These are phyloP conservation scores for Piloderma croceum DNA, from an alignment of 768 basidiomycete species.

Conservation along the genomic window DNA sequence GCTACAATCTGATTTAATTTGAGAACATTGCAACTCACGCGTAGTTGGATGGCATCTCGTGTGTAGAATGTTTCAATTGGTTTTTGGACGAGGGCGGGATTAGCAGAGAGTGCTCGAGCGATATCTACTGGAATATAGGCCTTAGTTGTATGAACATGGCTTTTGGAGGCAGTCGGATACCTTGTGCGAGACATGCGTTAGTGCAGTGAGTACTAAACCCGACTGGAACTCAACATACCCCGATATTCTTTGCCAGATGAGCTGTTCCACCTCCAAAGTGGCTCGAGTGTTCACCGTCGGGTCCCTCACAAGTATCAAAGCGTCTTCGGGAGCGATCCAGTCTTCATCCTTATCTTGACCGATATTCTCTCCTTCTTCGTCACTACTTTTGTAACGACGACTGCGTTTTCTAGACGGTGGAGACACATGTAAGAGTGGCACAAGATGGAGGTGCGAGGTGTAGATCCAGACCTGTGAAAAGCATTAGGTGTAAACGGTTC, in stretches of 20 bases:
- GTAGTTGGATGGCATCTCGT: conserved; percentile 82
- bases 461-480: conserved; percentile 83
- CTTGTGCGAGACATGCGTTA: conserved; percentile 28
- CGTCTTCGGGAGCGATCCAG: conserved; percentile 55
- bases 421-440: conserved; percentile 76
- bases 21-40: conserved; percentile 46
- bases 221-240: conserved; percentile 37
- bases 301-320: conserved; percentile 58
- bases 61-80: conserved; percentile 94
- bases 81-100: conserved; percentile 73
- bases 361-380: conserved; percentile 42
- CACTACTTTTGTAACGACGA: conserved; percentile 42
- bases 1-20: not conserved
- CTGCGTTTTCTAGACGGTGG: conserved; percentile 49
- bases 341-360: conserved; percentile 34
- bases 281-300: conserved; percentile 50
- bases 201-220: conserved; percentile 1
- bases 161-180: conserved; percentile 61
- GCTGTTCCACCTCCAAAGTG: conserved; percentile 51
- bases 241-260: conserved; percentile 65
- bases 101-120: conserved; percentile 58
- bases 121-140: conserved; percentile 79
- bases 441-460: conserved; percentile 74
- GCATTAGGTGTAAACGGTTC: not conserved
- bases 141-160: conserved; percentile 72